Evolutionary conservation across 75 land plant genomes (phyloP).

Genomic region (Cryptomeria japonica): DNA sequence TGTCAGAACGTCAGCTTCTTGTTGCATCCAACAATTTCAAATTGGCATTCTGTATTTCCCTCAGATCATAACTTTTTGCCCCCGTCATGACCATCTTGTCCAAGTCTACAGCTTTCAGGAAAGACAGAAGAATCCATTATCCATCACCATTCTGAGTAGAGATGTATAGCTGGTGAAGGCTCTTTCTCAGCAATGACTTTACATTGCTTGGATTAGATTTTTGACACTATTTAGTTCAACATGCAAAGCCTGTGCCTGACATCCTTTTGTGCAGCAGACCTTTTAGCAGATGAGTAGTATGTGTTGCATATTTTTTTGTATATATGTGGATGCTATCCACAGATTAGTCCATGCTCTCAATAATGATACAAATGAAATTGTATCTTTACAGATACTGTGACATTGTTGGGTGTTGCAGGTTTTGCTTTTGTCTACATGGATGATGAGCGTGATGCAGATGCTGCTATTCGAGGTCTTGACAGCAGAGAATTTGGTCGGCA

Average conservation of each 20-base stretch:
- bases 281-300: conserved; percentile 31
- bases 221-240: conserved; percentile 47
- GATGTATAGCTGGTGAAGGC: conserved; percentile 10
- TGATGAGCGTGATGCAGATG: conserved; percentile 93
- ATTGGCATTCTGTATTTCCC: neutral
- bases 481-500: conserved; percentile 76
- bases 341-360: conserved; percentile 9
- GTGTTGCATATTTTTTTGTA: conserved; percentile 48
- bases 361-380: neutral
- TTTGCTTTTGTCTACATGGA: conserved; percentile 94
- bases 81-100: neutral
- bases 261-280: conserved; percentile 37
- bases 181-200: conserved; percentile 43
- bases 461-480: conserved; percentile 83
- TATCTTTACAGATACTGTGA: neutral
- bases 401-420: conserved; percentile 39
- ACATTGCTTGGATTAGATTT: conserved; percentile 39
- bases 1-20: neutral
- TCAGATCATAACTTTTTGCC: neutral
- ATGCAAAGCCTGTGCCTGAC: conserved; percentile 38
- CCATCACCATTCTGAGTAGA: neutral
- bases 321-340: conserved; percentile 9
- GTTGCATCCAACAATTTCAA: neutral
- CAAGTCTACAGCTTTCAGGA: neutral
- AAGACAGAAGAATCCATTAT: neutral